Base-by-base conservation (phyloP, 768 basidiomycete genomes). In the Leccinum incarnatum region DNA sequence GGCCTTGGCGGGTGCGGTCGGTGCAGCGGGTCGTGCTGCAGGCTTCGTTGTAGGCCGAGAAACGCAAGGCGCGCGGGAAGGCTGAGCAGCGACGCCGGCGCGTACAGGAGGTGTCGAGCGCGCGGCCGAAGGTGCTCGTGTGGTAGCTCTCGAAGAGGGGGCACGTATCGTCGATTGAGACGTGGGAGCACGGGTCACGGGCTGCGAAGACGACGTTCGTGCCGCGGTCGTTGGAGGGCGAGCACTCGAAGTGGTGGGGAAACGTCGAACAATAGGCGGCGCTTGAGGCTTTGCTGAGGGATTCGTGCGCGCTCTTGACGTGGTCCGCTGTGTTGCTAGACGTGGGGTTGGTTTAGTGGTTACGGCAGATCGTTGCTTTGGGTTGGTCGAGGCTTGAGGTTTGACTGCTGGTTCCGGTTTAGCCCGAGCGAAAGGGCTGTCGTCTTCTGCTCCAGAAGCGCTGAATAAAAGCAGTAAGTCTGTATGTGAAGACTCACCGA, bases 351-450 rank as follows among this genome's bases (percentile, higher is more conserved):
- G 55, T 19, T 56, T 61, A 17, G 9, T 54, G 17, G 45, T 42
- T 45, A 47, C 15, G 8, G 49, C 4, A 25, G 58, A 27, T 42
- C 9, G 59, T 32, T 30, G 56, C 52, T 51, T 56, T 2, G 11
- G 19, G 14, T 19, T 45, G n/a, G 61, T 27, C 32, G 47, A 42
- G 3, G 62, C 48, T 50, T 58, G 59, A 10, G 59, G 47, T 56
- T 68, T 65, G 51, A 42, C 23, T 51, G 30, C 50, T 12, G 30
- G 49, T 19, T 53, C 32, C 14, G 56, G 42, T 36, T 65, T 67
- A 10, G 54, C 45, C 25, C 52, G 62, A 11, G 61, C 62, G 54
- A 72, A 74, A 5, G 69, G 71, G 51, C 67, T 52, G 32, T 74
- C 73, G 45, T 74, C 73, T 47, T 65, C 71, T 72, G 51, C 19